Conservation (phyloP, 306 rosid genomes). For the Sicyos baderoa region DNA sequence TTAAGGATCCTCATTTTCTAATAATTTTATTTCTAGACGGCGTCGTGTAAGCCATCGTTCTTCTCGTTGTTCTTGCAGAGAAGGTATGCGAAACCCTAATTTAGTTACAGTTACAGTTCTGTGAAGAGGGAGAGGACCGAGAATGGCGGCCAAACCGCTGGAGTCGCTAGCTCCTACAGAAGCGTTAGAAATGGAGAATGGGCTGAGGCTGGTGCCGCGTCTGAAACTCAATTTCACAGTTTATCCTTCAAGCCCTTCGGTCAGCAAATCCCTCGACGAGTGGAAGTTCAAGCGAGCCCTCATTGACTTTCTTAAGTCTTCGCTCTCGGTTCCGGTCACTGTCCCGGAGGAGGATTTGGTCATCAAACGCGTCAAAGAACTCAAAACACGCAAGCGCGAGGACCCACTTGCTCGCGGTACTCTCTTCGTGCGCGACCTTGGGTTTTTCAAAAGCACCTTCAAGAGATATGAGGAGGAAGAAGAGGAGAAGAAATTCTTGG, state of each 20-base stretch:
- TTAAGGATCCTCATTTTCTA: too few relatives aligned
- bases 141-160: slow-evolving; percentile 28
- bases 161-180: slow-evolving; percentile 34
- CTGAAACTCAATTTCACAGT: slow-evolving; percentile 57
- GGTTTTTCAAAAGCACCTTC: slow-evolving; percentile 22
- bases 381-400: slow-evolving; percentile 74
- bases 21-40: too few relatives aligned
- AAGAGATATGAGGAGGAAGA: slow-evolving; percentile 21
- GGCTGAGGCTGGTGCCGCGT: slow-evolving; percentile 63
- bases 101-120: background rate
- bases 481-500: slow-evolving; percentile 34
- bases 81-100: slow-evolving; percentile 17
- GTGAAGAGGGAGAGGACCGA: slow-evolving; percentile 3
- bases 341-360: slow-evolving; percentile 61
- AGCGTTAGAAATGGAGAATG: slow-evolving; percentile 49
- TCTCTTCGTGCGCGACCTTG: slow-evolving; percentile 52
- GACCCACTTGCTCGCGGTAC: slow-evolving; percentile 64
- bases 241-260: slow-evolving; percentile 38
- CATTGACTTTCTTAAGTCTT: slow-evolving; percentile 47
- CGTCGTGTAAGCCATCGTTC: too few relatives aligned
- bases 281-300: slow-evolving; percentile 76
- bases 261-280: slow-evolving; percentile 60
- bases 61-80: background rate
- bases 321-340: slow-evolving; percentile 40
- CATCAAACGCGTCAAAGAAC: slow-evolving; percentile 44